Evolutionary conservation across 306 rosid genomes (phyloP).

Genomic region (Begonia masoniana): DNA sequence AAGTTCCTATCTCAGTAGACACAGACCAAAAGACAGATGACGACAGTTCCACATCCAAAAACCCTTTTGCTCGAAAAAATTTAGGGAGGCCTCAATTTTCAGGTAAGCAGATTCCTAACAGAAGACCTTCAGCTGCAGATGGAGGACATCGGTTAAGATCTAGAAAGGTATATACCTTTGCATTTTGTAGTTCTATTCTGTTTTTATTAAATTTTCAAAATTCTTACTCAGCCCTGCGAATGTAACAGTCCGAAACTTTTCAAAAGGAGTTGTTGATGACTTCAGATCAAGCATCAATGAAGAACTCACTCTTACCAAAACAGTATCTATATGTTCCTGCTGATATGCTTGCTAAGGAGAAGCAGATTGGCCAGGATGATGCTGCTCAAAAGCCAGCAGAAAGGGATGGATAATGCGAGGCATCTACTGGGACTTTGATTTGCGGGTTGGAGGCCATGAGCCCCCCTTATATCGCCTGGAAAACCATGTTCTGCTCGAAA

Average conservation of each 20-base stretch:
- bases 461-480: slow-evolving; percentile 4
- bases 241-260: slow-evolving; percentile 66
- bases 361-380: slow-evolving; percentile 54
- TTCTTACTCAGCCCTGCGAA: slow-evolving; percentile 17
- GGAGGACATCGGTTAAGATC: slow-evolving; percentile 68
- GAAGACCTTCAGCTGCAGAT: slow-evolving; percentile 32
- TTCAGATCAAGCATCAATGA: slow-evolving; percentile 93
- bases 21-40: slow-evolving; percentile 71
- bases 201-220: background rate
- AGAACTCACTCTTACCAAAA: slow-evolving; percentile 76
- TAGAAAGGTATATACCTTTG: slow-evolving; percentile 41
- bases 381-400: slow-evolving; percentile 39
- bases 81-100: slow-evolving; percentile 48
- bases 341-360: slow-evolving; percentile 64
- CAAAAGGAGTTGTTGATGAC: slow-evolving; percentile 95
- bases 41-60: slow-evolving; percentile 72
- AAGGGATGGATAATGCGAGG: slow-evolving; percentile 35
- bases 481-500: slow-evolving; percentile 2
- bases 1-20: slow-evolving; percentile 48
- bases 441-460: slow-evolving; percentile 17
- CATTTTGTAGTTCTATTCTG: background rate
- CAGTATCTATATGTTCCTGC: slow-evolving; percentile 98
- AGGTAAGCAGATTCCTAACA: slow-evolving; percentile 88
- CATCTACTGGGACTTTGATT: slow-evolving; percentile 12
- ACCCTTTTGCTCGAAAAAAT: slow-evolving; percentile 30